Base-by-base conservation (phyloP, 495 filamentous ascomycete species). In the Diplogelasinospora grovesii region DNA sequence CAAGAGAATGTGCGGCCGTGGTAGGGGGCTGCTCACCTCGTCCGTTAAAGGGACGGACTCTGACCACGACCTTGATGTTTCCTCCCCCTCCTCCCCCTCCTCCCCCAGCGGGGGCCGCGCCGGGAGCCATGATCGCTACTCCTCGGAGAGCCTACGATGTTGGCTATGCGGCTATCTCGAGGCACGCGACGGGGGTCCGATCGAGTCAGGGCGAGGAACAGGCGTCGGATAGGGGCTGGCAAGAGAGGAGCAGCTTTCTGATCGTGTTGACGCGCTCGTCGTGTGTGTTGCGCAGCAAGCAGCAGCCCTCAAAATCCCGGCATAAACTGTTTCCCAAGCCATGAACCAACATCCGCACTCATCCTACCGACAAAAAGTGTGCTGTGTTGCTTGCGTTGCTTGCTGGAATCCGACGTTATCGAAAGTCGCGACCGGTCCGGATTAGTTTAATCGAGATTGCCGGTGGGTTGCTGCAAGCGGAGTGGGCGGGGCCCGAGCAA, bases 31-130 rank as follows among this genome's bases (percentile, higher is more conserved):
- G 58, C 79, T 65, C 69, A 90, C 89, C 90, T 88, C 89, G 81
- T 52, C 75, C 74, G 63, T 95, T 95, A 65, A 95, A 96, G 22
- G 90, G 89, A 57, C 90, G 79, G 43, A 81, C 75, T 66, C 92
- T 79, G 69, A 99, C 92, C 74, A 99, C 92, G 70, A 99, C 92
- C 84, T 97, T 99, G 63, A 99, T 99, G 61, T 99, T 99, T 65
- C 92, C 92, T 66, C 92, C 92, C 63, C 85, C 89, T 41, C 82
- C 45, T 11, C 37, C 44, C 11, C 45, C 40, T 21, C 40, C 45
- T 39, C 54, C 53, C 14, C 47, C 32, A 42, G 53, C 45, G 34
- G 37, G 45, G 29, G 40, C 34, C 36, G 45, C 84, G 44, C 69
- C 75, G 60, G 83, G 77, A 66, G 83, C 75, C 83, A 88, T 89